These are phyloP conservation scores for Monilinia laxa DNA, from an alignment of 2,329 filamentous ascomycete genomes.

Conservation along the genomic window DNA sequence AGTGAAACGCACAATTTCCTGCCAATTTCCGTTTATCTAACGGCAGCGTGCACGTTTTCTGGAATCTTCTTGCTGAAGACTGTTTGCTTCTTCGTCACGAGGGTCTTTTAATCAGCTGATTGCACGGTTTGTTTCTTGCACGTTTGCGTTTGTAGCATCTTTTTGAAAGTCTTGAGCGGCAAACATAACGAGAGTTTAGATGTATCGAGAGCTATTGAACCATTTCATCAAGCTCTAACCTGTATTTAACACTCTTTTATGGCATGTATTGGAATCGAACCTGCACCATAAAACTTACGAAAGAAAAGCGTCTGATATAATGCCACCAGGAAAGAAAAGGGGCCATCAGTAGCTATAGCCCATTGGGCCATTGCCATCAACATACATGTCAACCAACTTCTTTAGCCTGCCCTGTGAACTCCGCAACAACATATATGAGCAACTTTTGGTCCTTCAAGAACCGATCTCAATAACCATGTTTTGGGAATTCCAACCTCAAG, in stretches of 20 bases:
- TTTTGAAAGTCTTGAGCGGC: not conserved
- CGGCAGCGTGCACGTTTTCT: conserved; percentile 2
- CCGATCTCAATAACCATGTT: not conserved
- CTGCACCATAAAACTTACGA: not conserved
- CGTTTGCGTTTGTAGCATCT: not conserved
- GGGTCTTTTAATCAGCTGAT: no score
- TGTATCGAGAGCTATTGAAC: no score
- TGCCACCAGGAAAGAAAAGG: not conserved
- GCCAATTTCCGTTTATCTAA: conserved; percentile 1
- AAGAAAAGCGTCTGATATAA: no score
- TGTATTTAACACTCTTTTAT: not conserved
- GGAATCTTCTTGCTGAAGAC: not conserved
- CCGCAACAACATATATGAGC: conserved; percentile 23
- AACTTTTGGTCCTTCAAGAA: not conserved
- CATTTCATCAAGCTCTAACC: not conserved
- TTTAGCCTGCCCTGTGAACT: conserved; percentile 22
- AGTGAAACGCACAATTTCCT: not conserved
- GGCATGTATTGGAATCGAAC: not conserved
- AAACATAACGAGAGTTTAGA: no score
- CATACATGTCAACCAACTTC: conserved; percentile 21
- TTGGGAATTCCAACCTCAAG: not conserved
- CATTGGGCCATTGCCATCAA: not conserved
- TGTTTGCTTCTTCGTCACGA: not conserved
- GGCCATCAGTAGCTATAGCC: not conserved
- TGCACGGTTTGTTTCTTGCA: not conserved